These are phyloP conservation scores for Penicillium sp. DNA, from an alignment of 2,329 filamentous ascomycete genomes.

Conservation along the genomic window DNA sequence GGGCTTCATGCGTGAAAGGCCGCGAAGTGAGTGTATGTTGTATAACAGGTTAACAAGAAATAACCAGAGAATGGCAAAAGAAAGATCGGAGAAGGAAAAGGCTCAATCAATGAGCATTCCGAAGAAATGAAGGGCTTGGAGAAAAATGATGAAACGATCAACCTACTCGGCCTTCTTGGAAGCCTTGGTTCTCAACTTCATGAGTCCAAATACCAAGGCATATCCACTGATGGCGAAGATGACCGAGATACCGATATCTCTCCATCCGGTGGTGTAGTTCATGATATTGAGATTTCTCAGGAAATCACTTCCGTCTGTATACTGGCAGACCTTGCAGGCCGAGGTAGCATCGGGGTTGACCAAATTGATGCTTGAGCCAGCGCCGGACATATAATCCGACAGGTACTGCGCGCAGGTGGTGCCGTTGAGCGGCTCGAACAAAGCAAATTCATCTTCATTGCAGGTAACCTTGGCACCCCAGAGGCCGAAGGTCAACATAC, in stretches of 20 bases:
- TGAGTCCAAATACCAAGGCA: slow-evolving; percentile 38
- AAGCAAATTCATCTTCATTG: slow-evolving; percentile 42
- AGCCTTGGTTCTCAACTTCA: slow-evolving; percentile 34
- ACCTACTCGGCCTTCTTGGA: slow-evolving; percentile 30
- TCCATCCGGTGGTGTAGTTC: slow-evolving; percentile 58
- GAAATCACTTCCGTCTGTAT: slow-evolving; percentile 51
- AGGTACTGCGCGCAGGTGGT: slow-evolving; percentile 54
- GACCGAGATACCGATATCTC: slow-evolving; percentile 53
- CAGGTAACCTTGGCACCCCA: slow-evolving; percentile 45
- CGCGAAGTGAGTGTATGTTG: background rate
- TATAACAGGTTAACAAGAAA: background rate
- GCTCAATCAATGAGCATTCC: background rate
- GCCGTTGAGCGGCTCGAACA: slow-evolving; percentile 36
- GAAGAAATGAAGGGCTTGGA: background rate
- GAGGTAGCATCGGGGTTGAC: slow-evolving; percentile 52
- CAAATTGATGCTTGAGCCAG: slow-evolving; percentile 45
- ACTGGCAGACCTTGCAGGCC: slow-evolving; percentile 55
- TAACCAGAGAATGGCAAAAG: background rate
- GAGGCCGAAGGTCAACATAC: slow-evolving; percentile 46
- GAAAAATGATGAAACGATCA: background rate
- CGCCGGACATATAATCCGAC: slow-evolving; percentile 39
- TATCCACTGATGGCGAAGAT: slow-evolving; percentile 52
- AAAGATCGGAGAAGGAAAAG: background rate
- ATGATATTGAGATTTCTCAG: slow-evolving; percentile 51
- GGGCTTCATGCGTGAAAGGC: background rate